phyloP scores from a whole-genome alignment of 1,139 yeast species.

The Yamadazyma mexicana region DNA sequence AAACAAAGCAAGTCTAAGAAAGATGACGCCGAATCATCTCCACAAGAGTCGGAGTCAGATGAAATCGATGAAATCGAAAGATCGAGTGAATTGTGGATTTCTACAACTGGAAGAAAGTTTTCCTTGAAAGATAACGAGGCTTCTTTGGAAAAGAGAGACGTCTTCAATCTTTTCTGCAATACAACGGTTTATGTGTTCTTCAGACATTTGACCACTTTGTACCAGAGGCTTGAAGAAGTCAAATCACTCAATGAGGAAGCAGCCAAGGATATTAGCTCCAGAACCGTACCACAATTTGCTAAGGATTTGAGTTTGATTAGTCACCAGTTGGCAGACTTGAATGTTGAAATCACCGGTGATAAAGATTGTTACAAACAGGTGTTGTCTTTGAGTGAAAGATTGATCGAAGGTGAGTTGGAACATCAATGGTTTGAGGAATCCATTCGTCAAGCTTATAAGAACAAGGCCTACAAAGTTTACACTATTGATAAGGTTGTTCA shows the following conservation, averaged over 20 bases:
- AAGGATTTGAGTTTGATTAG: conserved; percentile 81
- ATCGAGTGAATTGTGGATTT: conserved; percentile 70
- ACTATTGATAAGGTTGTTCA: conserved; percentile 93
- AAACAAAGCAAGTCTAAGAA: conserved; percentile 54
- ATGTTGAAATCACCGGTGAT: conserved; percentile 67
- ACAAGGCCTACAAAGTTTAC: conserved; percentile 87
- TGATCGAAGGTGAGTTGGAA: conserved; percentile 89
- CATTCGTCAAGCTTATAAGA: conserved; percentile 90
- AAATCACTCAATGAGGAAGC: conserved; percentile 68
- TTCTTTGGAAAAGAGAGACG: conserved; percentile 34
- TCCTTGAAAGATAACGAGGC: conserved; percentile 25
- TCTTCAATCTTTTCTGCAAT: conserved; percentile 82
- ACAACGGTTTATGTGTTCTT: conserved; percentile 90
- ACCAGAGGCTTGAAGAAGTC: conserved; percentile 76
- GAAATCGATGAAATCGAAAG: conserved; percentile 50
- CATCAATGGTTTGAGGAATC: conserved; percentile 97
- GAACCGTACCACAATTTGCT: conserved; percentile 80
- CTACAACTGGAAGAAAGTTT: conserved; percentile 39
- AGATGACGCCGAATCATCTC: conserved; percentile 37
- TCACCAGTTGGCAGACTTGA: conserved; percentile 78
- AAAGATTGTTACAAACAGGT: conserved; percentile 78
- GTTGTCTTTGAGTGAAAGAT: conserved; percentile 65
- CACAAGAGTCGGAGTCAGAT: conserved; percentile 34
- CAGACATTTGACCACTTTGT: conserved; percentile 81
- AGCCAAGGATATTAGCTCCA: conserved; percentile 64